Conservation (phyloP, 2,329 filamentous ascomycete genomes). For the Trichoderma koningii region DNA sequence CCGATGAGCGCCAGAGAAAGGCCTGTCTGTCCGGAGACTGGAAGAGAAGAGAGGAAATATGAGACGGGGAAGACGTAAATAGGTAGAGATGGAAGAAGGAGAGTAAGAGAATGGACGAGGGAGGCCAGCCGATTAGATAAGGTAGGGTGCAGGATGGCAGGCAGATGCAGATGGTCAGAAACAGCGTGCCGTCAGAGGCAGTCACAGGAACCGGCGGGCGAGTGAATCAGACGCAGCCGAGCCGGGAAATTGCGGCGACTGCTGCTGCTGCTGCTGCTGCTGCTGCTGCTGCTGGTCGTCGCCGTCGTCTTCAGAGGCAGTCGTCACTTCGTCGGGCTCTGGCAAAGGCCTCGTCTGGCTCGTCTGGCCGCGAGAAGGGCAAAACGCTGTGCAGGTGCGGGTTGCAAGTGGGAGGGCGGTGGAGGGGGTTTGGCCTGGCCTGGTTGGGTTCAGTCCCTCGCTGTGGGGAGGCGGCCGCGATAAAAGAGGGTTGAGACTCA, state of each 20-base stretch:
- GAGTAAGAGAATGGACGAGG: neutral
- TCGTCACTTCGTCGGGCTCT: too few species aligned
- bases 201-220: slow-evolving; percentile 20
- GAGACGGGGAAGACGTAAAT: neutral
- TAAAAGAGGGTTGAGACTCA: slow-evolving; percentile 20
- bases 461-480: slow-evolving; percentile 19
- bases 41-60: neutral
- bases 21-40: neutral
- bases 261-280: too few species aligned
- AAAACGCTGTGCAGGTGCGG: slow-evolving; percentile 16
- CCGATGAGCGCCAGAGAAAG: neutral
- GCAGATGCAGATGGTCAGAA: slow-evolving; percentile 23
- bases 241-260: neutral
- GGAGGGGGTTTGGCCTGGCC: slow-evolving; percentile 19
- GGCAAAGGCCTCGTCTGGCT: neutral
- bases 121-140: neutral
- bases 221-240: slow-evolving; percentile 16
- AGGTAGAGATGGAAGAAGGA: neutral
- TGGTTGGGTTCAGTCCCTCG: neutral
- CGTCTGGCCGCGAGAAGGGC: slow-evolving; percentile 1
- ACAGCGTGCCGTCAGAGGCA: slow-evolving; percentile 24
- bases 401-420: slow-evolving; percentile 25
- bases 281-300: neutral
- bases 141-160: neutral
- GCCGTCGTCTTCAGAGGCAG: neutral